Conservation (phyloP, 257 asterid genomes). For the Nicotiana otophora region DNA sequence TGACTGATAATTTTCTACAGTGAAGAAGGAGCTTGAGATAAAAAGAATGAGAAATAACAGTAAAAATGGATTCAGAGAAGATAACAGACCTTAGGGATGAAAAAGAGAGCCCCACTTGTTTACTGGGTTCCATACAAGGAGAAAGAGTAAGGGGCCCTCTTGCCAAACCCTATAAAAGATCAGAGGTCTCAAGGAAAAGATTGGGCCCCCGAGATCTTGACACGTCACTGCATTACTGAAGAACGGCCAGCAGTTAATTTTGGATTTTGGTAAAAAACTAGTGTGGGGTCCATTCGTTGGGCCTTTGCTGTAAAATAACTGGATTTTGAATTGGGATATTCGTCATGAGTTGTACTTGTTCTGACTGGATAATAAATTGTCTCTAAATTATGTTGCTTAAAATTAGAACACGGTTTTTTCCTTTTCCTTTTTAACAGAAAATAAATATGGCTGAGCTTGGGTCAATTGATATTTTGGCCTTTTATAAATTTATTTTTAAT, state of each 20-base stretch:
- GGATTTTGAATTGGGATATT: background rate
- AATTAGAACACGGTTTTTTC: no score
- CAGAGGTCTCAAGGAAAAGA: background rate
- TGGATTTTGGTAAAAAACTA: no score
- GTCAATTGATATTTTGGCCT: no score
- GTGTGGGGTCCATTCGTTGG: no score
- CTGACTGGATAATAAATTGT: no score
- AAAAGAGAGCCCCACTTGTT: slow-evolving; percentile 21
- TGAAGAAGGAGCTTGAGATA: background rate
- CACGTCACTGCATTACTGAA: slow-evolving; percentile 17
- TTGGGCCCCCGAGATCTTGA: slow-evolving; percentile 18
- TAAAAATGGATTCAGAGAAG: background rate
- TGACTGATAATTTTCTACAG: slow-evolving; percentile 19
- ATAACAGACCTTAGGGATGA: slow-evolving; percentile 9
- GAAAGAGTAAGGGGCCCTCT: slow-evolving; percentile 27
- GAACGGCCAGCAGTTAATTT: no score
- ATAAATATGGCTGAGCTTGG: no score
- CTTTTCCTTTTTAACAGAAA: no score
- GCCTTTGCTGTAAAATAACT: no score
- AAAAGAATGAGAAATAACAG: background rate
- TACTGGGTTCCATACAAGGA: slow-evolving; percentile 7
- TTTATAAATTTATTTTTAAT: no score
- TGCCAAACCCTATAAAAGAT: slow-evolving; percentile 13
- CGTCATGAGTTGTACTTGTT: no score
- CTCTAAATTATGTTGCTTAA: no score